phyloP scores from a whole-genome alignment of 331 rosid species.

The Quercus lobata region DNA sequence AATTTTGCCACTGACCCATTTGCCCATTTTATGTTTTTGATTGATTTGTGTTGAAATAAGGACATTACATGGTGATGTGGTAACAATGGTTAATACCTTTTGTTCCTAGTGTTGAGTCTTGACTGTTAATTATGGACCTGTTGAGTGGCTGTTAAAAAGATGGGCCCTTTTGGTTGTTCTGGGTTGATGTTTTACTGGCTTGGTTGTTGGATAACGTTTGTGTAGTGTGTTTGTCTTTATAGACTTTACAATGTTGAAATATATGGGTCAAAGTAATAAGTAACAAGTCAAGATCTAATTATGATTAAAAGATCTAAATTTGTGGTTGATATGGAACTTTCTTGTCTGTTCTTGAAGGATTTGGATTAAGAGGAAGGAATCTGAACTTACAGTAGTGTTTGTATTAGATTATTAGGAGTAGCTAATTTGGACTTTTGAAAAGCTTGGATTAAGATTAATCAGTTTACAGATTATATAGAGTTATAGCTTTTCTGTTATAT shows the following conservation, averaged over 20 bases:
- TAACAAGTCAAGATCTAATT: background rate
- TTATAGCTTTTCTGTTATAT: background rate
- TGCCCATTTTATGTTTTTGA: background rate
- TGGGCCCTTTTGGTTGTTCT: background rate
- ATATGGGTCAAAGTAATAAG: background rate
- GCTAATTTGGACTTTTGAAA: background rate
- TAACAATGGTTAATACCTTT: no score
- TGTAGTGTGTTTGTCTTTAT: background rate
- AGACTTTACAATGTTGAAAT: background rate
- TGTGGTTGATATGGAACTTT: background rate
- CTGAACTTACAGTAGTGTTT: background rate
- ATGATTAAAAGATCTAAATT: background rate
- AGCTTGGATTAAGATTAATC: background rate
- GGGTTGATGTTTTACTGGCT: background rate
- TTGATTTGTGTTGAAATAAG: background rate
- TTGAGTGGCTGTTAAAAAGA: no score
- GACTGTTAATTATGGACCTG: no score
- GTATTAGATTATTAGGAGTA: background rate
- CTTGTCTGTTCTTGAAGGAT: background rate
- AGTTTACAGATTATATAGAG: background rate
- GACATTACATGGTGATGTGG: fast-evolving
- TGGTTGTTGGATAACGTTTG: background rate
- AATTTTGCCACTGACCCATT: background rate
- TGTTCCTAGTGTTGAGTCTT: no score
- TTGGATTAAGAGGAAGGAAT: background rate